These are phyloP conservation scores for Penicillium aurantiogriseum DNA, from an alignment of 2,329 filamentous ascomycete genomes.

Conservation along the genomic window DNA sequence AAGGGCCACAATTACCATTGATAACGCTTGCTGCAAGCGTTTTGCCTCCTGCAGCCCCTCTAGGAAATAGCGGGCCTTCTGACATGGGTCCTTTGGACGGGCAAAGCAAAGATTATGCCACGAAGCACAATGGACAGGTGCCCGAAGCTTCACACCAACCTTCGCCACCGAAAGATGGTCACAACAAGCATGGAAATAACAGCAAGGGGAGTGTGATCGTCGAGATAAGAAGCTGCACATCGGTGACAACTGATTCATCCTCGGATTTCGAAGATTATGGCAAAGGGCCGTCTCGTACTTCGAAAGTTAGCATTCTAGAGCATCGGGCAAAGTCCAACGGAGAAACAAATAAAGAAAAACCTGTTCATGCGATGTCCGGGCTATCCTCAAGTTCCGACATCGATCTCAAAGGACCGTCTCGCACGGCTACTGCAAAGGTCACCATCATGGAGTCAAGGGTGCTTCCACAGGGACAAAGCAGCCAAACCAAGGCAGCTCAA, in stretches of 20 bases:
- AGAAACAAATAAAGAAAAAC: neutral
- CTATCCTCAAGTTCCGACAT: neutral
- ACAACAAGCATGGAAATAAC: neutral
- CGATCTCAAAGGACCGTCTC: neutral
- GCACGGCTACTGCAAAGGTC: neutral
- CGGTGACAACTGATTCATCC: neutral
- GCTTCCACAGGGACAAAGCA: neutral
- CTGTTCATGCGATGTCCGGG: neutral
- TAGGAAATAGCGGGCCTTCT: neutral
- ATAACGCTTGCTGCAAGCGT: neutral
- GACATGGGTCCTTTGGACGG: neutral
- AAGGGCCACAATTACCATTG: constrained; percentile 12
- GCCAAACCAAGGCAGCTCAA: neutral
- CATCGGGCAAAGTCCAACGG: neutral
- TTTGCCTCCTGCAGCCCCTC: neutral
- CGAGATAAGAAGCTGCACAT: constrained; percentile 13
- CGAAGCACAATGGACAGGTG: neutral
- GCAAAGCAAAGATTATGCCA: neutral
- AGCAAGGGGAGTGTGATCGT: neutral
- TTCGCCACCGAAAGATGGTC: neutral
- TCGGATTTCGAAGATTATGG: neutral
- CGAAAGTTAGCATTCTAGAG: constrained; percentile 8
- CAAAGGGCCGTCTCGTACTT: neutral
- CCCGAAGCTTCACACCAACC: neutral
- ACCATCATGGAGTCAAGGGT: constrained; percentile 5